Percentiles rank a stretch among this genome's conserved stretches.
Evolutionary conservation across 768 basidiomycete genomes (phyloP).

Genomic region (Russula virescens): DNA sequence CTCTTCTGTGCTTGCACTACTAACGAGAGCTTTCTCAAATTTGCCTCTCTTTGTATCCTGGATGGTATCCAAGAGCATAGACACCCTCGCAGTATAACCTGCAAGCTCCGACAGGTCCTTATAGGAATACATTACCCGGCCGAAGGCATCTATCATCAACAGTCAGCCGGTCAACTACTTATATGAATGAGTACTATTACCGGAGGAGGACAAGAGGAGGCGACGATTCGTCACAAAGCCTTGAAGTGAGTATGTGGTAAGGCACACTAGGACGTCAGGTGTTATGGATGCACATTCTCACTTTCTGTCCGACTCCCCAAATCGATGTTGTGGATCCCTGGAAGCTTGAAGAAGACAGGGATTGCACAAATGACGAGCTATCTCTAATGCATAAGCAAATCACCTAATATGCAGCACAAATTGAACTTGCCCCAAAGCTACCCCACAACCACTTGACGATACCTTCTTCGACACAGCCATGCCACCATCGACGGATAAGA

Average conservation of each 20-base stretch:
- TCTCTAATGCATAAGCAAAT: slow-evolving; percentile 2
- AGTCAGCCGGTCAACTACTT: slow-evolving; percentile 1
- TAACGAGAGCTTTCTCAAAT: slow-evolving; percentile 85
- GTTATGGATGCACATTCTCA: slow-evolving; percentile 43
- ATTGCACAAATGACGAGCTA: slow-evolving; percentile 77
- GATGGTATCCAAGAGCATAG: slow-evolving; percentile 86
- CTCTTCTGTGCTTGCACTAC: slow-evolving; percentile 63
- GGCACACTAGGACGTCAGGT: not conserved
- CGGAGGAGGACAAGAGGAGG: slow-evolving; percentile 80
- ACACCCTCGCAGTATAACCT: slow-evolving; percentile 91
- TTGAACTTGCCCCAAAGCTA: slow-evolving; percentile 69
- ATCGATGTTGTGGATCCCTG: slow-evolving; percentile 61
- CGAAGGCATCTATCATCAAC: slow-evolving; percentile 71
- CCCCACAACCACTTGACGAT: slow-evolving; percentile 98
- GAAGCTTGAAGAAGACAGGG: slow-evolving; percentile 85
- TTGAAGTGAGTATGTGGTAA: slow-evolving; percentile 28
- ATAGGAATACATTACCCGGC: slow-evolving; percentile 95
- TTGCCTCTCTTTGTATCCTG: slow-evolving; percentile 75
- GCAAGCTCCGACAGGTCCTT: slow-evolving; percentile 95
- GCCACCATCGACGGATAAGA: slow-evolving; percentile 77
- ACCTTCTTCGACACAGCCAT: slow-evolving; percentile 88
- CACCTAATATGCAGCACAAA: not conserved
- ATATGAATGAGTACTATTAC: slow-evolving; percentile 32
- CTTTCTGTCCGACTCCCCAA: slow-evolving; percentile 89
- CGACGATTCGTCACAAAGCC: slow-evolving; percentile 97